Conservation (phyloP, 768 basidiomycete genomes). For the Mycena olivaceomarginata region DNA sequence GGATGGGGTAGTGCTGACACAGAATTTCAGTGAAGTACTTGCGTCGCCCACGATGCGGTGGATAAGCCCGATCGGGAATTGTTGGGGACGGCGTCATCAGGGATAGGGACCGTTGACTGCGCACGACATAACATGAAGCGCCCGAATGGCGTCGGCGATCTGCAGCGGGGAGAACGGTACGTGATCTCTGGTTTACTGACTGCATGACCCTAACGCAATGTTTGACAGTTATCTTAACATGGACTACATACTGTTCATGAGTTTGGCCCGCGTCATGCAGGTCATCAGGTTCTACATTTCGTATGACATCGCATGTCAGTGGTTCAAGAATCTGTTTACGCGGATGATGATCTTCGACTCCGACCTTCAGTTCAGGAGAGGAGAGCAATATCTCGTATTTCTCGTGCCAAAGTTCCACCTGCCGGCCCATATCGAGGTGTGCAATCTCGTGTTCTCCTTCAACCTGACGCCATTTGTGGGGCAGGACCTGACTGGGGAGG, state of each 20-base stretch:
- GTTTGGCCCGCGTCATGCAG: slow-evolving; percentile 20
- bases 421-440: slow-evolving; percentile 48
- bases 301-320: not conserved
- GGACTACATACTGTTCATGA: not conserved
- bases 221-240: not conserved
- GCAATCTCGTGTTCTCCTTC: slow-evolving; percentile 39
- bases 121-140: slow-evolving; percentile 40
- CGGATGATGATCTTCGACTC: slow-evolving; percentile 44
- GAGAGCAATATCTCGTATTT: slow-evolving; percentile 6
- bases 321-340: slow-evolving; percentile 33
- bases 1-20: too few species aligned
- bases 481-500: slow-evolving; percentile 57
- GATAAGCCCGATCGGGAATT: slow-evolving; percentile 30
- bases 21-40: slow-evolving; percentile 3
- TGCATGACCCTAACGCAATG: not conserved
- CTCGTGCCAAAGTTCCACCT: slow-evolving; percentile 57
- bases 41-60: slow-evolving; percentile 9
- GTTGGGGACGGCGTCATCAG: slow-evolving; percentile 37
- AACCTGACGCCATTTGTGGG: slow-evolving; percentile 36
- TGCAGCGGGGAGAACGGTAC: not conserved
- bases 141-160: slow-evolving; percentile 1
- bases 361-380: slow-evolving; percentile 14
- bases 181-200: not conserved
- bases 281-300: not conserved
- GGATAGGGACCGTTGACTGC: slow-evolving; percentile 47